Evolutionary conservation across 768 basidiomycete species (phyloP), one percentile per base, ranked within the genome.

Genomic region (Pluteus cervinus): DNA sequence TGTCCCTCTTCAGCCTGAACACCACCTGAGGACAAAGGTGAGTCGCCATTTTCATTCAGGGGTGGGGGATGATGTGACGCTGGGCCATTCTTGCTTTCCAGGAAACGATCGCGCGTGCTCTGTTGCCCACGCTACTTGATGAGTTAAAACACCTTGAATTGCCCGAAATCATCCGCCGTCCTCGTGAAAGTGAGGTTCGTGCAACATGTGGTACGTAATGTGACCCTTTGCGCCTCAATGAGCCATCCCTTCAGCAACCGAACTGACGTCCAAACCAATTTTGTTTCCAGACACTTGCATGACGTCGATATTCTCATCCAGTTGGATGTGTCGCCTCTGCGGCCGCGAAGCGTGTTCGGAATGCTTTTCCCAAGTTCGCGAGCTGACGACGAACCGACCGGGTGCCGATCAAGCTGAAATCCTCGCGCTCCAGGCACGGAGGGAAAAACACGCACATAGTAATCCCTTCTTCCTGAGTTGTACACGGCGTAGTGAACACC

Each of bases 311-410:
- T 94, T 94, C 58, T 83, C 85, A 5, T 80, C 78, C 40, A 84
- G 80, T 21, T 94, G 86, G 79, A 86, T 93, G 75, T 94, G 91
- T 55, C 73, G 84, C n/a, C 54, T 76, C 25, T 97, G 93, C 56
- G 93, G 89, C 4, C 78, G 88, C 7, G 93, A 96, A 59, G 79
- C 86, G 7, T 97, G 93, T 54, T 69, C 79, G 1, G 85, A 88
- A 42, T 96, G 93, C 54, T 86, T 76, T 50, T 66, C 71, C 18
- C 80, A 76, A 46, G 76, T 93, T 36, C 60, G 64, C 39, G 76
- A 79, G 10, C 61, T 85, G 24, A 86, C 81, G 7, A 60, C 65
- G 41, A 74, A 73, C 42, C 67, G 64, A 20, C 58, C 66, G 2
- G 68, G 64, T 22, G 71, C 73, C 4, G 61, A 63, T 7, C 65